Conservation (phyloP, 306 rosid species). For the Leucaena leucocephala region DNA sequence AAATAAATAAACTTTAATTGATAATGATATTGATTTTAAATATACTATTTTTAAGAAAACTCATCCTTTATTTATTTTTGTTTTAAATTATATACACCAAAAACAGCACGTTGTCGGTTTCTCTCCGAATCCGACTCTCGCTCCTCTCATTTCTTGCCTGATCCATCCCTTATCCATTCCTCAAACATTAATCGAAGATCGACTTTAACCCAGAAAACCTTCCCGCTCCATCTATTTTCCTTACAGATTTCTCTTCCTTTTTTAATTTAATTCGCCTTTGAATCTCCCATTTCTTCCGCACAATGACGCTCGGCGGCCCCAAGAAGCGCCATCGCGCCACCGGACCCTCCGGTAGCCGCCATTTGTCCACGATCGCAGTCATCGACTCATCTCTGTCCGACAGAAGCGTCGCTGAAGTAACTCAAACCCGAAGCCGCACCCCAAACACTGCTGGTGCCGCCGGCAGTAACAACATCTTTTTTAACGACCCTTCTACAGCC, state of each 20-base stretch:
- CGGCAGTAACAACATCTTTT: constrained; percentile 14
- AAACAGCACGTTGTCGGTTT: not conserved
- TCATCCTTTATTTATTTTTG: too few species aligned
- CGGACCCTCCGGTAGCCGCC: constrained; percentile 36
- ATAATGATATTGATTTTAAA: too few species aligned
- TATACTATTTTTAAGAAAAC: too few species aligned
- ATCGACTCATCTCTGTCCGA: constrained; percentile 40
- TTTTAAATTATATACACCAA: not conserved
- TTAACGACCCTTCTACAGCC: constrained; percentile 68
- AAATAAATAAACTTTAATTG: too few species aligned
- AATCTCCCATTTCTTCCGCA: not conserved
- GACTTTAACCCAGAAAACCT: not conserved
- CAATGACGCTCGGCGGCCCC: constrained; percentile 44
- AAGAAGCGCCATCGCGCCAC: constrained; percentile 71
- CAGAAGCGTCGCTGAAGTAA: constrained; percentile 33
- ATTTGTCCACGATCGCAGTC: constrained; percentile 41
- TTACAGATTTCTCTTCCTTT: constrained; percentile 4
- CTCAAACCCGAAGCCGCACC: constrained; percentile 5
- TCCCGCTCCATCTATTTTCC: not conserved
- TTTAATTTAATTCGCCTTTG: not conserved
- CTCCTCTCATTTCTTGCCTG: not conserved
- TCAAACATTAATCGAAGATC: not conserved
- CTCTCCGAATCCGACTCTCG: not conserved
- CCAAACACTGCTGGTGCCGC: not conserved
- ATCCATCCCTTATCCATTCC: not conserved